Percentiles rank a stretch among this genome's conserved stretches.
Conservation (phyloP, 2,329 filamentous ascomycete species). For the Fusarium sp. region DNA sequence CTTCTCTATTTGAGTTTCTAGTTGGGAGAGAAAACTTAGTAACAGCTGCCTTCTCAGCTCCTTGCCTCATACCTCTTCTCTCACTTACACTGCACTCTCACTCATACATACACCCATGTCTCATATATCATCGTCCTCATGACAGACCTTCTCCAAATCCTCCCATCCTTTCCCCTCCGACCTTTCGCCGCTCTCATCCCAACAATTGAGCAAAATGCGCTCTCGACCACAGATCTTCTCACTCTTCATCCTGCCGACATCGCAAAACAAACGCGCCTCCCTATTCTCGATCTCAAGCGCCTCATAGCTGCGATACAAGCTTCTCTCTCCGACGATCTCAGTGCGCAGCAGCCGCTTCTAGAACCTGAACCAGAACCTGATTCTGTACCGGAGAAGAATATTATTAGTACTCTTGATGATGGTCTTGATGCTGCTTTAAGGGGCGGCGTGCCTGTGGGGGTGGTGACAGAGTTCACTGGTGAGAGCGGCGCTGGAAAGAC, state of each 20-base stretch:
- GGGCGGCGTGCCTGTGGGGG: constrained; percentile 84
- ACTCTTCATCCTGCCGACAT: constrained; percentile 85
- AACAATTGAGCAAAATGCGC: constrained; percentile 79
- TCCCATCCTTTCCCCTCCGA: constrained; percentile 81
- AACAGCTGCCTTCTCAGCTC: background rate
- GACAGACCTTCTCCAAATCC: constrained; percentile 86
- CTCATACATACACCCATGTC: constrained; percentile 17
- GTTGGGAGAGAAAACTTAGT: background rate
- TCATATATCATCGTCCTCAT: constrained; percentile 59
- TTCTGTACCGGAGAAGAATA: background rate
- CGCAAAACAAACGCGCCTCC: constrained; percentile 85
- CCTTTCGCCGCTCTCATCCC: constrained; percentile 81
- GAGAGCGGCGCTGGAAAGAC: constrained; percentile 97
- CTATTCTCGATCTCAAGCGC: constrained; percentile 81
- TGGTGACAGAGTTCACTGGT: constrained; percentile 89
- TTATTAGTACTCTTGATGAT: constrained; percentile 84
- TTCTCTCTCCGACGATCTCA: constrained; percentile 73
- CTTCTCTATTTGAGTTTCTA: too few species aligned
- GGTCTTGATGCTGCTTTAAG: constrained; percentile 75
- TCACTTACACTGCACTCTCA: constrained; percentile 28
- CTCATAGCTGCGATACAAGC: constrained; percentile 75
- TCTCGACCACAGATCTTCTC: constrained; percentile 87
- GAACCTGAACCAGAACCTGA: constrained; percentile 9
- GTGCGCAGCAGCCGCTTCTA: constrained; percentile 45
- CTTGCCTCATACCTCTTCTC: background rate